Evolutionary conservation across 2,329 filamentous ascomycete species (phyloP), one percentile per base, ranked within the genome.

Genomic region (Monilinia polystroma): DNA sequence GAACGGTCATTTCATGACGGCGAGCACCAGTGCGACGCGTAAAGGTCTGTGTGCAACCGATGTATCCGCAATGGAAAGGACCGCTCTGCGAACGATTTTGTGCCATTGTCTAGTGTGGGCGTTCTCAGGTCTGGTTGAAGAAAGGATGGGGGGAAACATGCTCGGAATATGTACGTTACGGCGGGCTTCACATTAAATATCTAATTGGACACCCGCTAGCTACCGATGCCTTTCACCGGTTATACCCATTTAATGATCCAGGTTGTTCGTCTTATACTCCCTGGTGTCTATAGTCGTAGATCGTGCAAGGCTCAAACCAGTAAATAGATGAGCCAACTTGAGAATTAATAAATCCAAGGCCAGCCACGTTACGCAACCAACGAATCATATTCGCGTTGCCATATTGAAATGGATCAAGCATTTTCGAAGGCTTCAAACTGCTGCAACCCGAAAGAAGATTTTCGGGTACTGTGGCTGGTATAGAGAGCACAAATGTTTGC

Each of bases 1-100:
- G 63, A 16, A 66, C 63, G 16, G 57, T 51, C 20, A 32, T 60
- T 53, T 66, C 63, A 32, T 66, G 63, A 20, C 63, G 63, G 8
- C 63, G 63, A 52, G 54, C 54, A 52, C 63, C 63, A 14, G 63
- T 66, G 16, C 49, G 56, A 60, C 63, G 63, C 20, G 63, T 66
- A 35, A 66, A 66, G 4, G 63, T 66, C 29, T 66, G 59, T n/a
- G 43, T 60, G 55, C 63, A 66, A 60, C 63, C 55, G 35, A 53
- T 29, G 26, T 66, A 66, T 51, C 55, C 55, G 23, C 63, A 66
- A 18, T 43, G 47, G 45, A 52, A 66, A 18, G 35, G 12, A 43
- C 51, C 51, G 35, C 60, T n/a, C 41, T 32, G 63, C 12, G 63
- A 43, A 43, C 35, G 45, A 32, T 18, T 51, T 20, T 53, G 35